phyloP scores from a whole-genome alignment of 2,329 filamentous ascomycete genomes.

The Aspergillus floridensis region DNA sequence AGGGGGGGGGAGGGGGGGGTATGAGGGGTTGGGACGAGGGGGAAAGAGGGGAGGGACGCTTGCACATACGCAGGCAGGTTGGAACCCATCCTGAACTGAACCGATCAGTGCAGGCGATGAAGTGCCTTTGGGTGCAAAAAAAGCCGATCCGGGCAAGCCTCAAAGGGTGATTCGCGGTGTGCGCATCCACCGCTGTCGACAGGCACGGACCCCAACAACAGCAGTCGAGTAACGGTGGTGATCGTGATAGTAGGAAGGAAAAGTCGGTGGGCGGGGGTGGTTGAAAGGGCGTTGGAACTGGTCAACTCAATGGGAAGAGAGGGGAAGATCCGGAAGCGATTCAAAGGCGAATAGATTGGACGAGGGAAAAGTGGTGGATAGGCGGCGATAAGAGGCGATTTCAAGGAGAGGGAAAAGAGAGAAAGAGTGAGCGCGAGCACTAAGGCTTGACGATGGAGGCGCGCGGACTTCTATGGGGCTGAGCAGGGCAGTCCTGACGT shows the following conservation, averaged over 20 bases:
- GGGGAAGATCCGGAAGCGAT: conserved; percentile 9
- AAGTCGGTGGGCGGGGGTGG: neutral
- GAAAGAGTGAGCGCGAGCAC: conserved; percentile 11
- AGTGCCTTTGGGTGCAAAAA: conserved; percentile 27
- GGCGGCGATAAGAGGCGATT: conserved; percentile 9
- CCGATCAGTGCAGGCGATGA: conserved; percentile 24
- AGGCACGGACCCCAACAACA: conserved; percentile 15
- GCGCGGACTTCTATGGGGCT: conserved; percentile 15
- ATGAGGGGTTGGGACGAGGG: too few species aligned
- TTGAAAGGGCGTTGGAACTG: neutral
- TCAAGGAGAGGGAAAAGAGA: neutral
- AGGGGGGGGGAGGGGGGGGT: conserved; percentile 2
- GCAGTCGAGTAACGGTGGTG: conserved; percentile 5
- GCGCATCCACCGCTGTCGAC: conserved; percentile 34
- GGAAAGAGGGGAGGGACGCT: neutral
- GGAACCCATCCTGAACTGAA: conserved; percentile 51
- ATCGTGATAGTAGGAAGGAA: conserved; percentile 4
- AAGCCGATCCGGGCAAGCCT: conserved; percentile 39
- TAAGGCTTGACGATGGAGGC: conserved; percentile 15
- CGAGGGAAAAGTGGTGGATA: conserved; percentile 6
- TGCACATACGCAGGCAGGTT: conserved; percentile 62
- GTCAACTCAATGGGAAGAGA: neutral
- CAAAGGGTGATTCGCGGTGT: conserved; percentile 26
- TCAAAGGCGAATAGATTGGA: conserved; percentile 4
- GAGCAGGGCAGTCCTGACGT: conserved; percentile 19